These are phyloP conservation scores for Pseudogymnoascus sp. DNA, from an alignment of 2,329 filamentous ascomycete genomes.

Conservation along the genomic window DNA sequence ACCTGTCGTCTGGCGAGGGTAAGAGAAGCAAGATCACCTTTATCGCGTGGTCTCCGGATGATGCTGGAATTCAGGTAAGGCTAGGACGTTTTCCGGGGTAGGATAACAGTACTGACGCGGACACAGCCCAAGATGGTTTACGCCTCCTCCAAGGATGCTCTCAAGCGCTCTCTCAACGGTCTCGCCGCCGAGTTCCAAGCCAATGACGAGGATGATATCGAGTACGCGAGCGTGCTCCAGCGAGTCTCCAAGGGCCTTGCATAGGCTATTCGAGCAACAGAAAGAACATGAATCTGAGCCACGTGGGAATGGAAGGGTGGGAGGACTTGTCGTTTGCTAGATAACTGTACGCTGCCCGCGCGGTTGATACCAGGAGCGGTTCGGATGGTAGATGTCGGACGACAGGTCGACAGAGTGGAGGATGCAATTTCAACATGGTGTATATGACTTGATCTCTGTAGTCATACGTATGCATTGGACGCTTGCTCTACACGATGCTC, in stretches of 20 bases:
- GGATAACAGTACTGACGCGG: conserved; percentile 14
- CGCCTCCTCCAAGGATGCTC: conserved; percentile 78
- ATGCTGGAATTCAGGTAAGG: conserved; percentile 68
- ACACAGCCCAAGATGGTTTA: conserved; percentile 82
- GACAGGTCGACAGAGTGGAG: conserved; percentile 5
- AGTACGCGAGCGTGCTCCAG: conserved; percentile 64
- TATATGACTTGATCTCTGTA: conserved; percentile 1
- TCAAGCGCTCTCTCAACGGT: conserved; percentile 72
- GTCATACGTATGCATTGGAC: neutral
- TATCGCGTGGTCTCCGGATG: conserved; percentile 74
- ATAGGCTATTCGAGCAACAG: conserved; percentile 29
- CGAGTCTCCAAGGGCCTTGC: conserved; percentile 54
- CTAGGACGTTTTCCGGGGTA: neutral
- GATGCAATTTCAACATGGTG: conserved; percentile 3
- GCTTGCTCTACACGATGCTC: neutral
- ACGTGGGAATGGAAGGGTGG: conserved; percentile 10
- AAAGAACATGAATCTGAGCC: conserved; percentile 5
- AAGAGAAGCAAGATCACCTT: conserved; percentile 73
- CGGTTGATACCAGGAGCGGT: conserved; percentile 1
- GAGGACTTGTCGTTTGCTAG: conserved; percentile 14
- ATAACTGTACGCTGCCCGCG: conserved; percentile 4
- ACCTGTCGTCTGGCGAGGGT: conserved; percentile 63
- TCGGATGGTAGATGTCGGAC: conserved; percentile 5
- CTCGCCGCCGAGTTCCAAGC: conserved; percentile 72
- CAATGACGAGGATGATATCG: conserved; percentile 77